Evolutionary conservation across 2,329 filamentous ascomycete genomes (phyloP).

Genomic region (Waltergamsia citrina): DNA sequence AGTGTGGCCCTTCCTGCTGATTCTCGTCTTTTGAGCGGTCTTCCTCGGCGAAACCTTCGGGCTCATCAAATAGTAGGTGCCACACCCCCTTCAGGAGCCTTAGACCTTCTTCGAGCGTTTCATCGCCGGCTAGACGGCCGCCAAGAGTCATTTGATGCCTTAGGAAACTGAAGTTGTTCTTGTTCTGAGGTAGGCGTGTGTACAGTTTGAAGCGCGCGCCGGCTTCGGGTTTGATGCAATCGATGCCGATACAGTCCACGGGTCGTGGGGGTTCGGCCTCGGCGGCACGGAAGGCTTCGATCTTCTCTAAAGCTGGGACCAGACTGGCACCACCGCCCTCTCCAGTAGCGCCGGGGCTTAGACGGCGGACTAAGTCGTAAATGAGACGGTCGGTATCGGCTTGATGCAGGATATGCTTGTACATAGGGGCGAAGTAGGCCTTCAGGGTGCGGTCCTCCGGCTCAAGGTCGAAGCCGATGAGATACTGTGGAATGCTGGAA

Average conservation of each 20-base stretch:
- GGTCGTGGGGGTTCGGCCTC: constrained; percentile 9
- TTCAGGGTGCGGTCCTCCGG: constrained; percentile 10
- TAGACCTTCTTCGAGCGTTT: constrained; percentile 12
- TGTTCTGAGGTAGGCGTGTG: constrained; percentile 10
- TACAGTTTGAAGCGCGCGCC: constrained; percentile 17
- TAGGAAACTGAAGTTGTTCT: constrained; percentile 13
- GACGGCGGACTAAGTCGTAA: constrained; percentile 12
- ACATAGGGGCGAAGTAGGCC: constrained; percentile 14
- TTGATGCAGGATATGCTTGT: constrained; percentile 13
- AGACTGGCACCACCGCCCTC: too few species aligned
- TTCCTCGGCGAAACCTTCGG: constrained; percentile 7
- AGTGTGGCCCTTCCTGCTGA: constrained; percentile 6
- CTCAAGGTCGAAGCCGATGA: constrained; percentile 15
- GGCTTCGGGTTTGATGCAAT: constrained; percentile 13
- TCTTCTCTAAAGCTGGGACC: constrained; percentile 8
- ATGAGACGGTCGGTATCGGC: constrained; percentile 9
- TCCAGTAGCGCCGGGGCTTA: constrained; percentile 7
- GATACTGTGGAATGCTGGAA: constrained; percentile 12
- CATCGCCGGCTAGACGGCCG: constrained; percentile 10
- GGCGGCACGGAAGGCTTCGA: constrained; percentile 11
- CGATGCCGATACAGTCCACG: constrained; percentile 15
- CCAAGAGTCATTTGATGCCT: constrained; percentile 13
- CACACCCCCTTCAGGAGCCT: constrained; percentile 12
- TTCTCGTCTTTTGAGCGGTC: constrained; percentile 8
- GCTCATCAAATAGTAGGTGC: constrained; percentile 14